These are phyloP conservation scores for Candida tropicalis DNA, from an alignment of 1,139 yeast genomes.

Conservation along the genomic window DNA sequence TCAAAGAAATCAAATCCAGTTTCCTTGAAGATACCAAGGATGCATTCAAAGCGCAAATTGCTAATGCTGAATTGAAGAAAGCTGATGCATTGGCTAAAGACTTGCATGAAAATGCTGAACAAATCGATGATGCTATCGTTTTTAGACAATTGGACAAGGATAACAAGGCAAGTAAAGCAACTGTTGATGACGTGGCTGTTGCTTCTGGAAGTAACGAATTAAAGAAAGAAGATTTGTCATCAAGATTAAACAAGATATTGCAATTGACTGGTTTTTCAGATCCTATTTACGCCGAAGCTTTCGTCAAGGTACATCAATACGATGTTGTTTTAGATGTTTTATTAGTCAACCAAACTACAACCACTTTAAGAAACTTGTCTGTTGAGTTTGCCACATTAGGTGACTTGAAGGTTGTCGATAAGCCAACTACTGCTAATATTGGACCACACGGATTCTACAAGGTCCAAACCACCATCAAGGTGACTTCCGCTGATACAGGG, in stretches of 20 bases:
- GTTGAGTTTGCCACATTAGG: constrained; percentile 97
- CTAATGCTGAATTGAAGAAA: constrained; percentile 55
- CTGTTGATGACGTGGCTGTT: constrained; percentile 54
- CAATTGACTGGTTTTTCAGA: constrained; percentile 97
- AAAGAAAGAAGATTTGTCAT: constrained; percentile 62
- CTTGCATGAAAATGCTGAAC: constrained; percentile 69
- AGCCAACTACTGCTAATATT: constrained; percentile 88
- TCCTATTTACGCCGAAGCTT: constrained; percentile 97
- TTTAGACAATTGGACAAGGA: constrained; percentile 81
- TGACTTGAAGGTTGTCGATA: constrained; percentile 91
- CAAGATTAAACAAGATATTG: constrained; percentile 84
- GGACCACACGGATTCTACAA: constrained; percentile 97
- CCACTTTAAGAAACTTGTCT: constrained; percentile 85
- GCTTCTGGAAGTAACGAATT: constrained; percentile 43
- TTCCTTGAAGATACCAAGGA: constrained; percentile 86
- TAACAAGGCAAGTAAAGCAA: constrained; percentile 31
- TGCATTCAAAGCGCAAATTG: constrained; percentile 73
- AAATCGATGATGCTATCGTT: constrained; percentile 77
- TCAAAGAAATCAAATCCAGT: constrained; percentile 59
- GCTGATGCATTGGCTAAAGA: constrained; percentile 62
- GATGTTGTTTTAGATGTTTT: constrained; percentile 94
- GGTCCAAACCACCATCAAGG: constrained; percentile 86
- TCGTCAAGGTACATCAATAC: constrained; percentile 90
- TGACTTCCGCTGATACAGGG: constrained; percentile 96
- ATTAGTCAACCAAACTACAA: constrained; percentile 91